Evolutionary conservation across 2,329 filamentous ascomycete genomes (phyloP).

Genomic region (Raffaelea albimanens): DNA sequence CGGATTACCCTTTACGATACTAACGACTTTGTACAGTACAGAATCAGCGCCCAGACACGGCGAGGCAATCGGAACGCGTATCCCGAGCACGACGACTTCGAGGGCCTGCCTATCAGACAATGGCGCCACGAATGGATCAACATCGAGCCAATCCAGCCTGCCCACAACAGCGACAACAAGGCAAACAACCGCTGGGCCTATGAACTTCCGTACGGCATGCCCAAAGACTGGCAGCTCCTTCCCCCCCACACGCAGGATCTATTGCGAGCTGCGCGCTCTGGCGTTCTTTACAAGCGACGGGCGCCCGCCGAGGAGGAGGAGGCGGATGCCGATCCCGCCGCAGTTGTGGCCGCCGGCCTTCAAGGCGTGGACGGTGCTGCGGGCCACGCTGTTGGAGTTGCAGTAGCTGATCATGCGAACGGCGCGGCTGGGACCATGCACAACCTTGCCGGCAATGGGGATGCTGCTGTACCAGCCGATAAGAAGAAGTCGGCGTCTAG

Average conservation of each 20-base stretch:
- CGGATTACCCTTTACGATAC: too few species aligned
- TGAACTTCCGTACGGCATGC: conserved; percentile 73
- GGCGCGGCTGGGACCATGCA: background rate
- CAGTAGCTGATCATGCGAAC: background rate
- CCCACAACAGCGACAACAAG: conserved; percentile 45
- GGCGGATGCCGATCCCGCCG: conserved; percentile 31
- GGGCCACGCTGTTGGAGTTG: conserved; percentile 22
- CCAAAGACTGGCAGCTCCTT: conserved; percentile 71
- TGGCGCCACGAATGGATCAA: conserved; percentile 68
- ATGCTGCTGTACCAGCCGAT: background rate
- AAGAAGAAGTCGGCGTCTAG: conserved; percentile 34
- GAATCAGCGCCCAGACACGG: conserved; percentile 33
- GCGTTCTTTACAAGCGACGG: conserved; percentile 64
- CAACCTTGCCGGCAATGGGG: background rate
- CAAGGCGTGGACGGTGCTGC: conserved; percentile 7
- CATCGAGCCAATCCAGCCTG: conserved; percentile 54
- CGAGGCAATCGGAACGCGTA: conserved; percentile 47
- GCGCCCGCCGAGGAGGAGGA: conserved; percentile 53
- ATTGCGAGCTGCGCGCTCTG: conserved; percentile 70
- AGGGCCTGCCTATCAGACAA: conserved; percentile 78
- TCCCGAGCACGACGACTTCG: conserved; percentile 52
- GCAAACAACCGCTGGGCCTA: conserved; percentile 61
- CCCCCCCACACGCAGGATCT: conserved; percentile 74
- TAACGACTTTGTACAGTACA: conserved; percentile 8
- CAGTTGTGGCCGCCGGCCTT: background rate